Conservation (phyloP, 805 yeast genomes). For the Candida ficus region DNA sequence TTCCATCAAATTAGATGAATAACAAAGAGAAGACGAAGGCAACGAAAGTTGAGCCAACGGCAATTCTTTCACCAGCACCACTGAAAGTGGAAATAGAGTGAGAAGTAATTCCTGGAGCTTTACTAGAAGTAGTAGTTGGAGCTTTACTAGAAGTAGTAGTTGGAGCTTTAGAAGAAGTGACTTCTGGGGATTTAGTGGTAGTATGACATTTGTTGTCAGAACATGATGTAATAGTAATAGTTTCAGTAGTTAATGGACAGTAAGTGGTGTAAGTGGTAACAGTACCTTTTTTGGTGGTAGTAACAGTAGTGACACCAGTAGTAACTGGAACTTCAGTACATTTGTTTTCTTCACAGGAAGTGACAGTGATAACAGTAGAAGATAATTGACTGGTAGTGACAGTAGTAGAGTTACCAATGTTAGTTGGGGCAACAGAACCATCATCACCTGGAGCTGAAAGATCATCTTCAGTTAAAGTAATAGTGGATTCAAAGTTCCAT, state of each 20-base stretch:
- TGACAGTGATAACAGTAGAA: not conserved
- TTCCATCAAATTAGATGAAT: not conserved
- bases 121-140: not conserved
- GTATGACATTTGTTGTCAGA: not conserved
- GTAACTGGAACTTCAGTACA: not conserved
- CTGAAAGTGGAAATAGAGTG: not conserved
- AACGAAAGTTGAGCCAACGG: not conserved
- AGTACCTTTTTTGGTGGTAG: not conserved
- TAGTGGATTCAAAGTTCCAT: not conserved
- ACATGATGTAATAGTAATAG: not conserved
- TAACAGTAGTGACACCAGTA: not conserved
- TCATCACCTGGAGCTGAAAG: too few relatives aligned
- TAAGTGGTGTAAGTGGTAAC: not conserved
- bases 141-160: not conserved
- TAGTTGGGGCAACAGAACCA: too few relatives aligned
- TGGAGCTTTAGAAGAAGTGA: not conserved
- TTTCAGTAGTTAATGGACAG: not conserved
- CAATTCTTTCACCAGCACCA: not conserved
- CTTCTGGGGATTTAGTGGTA: not conserved
- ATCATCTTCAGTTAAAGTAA: not conserved
- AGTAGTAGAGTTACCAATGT: too few relatives aligned
- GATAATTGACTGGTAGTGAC: too few relatives aligned
- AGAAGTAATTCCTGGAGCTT: not conserved
- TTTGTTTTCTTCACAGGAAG: not conserved
- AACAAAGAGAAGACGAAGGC: conserved; percentile 1